Evolutionary conservation across 345 rosid species (phyloP).

Genomic region (Gossypium bickii): DNA sequence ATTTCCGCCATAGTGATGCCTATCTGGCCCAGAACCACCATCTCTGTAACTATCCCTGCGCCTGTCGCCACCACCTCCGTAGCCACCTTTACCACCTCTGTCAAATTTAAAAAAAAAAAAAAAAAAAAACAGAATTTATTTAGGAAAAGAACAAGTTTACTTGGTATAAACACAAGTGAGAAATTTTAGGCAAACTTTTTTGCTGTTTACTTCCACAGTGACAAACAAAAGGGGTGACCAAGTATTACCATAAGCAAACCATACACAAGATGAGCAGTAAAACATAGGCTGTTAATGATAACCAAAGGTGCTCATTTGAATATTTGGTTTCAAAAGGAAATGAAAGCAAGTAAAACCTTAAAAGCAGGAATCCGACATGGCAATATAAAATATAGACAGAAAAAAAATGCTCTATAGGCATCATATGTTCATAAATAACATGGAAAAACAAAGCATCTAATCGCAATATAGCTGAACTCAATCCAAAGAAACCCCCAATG

Average conservation of each 20-base stretch:
- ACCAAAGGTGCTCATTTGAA: neutral
- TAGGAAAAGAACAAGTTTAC: neutral
- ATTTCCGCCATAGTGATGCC: constrained; percentile 80
- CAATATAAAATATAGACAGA: neutral
- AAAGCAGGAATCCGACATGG: neutral
- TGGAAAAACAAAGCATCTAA: neutral
- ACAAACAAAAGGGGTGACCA: neutral
- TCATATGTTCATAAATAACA: neutral
- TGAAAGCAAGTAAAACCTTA: neutral
- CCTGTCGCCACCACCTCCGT: constrained; percentile 84
- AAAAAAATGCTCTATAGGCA: no score
- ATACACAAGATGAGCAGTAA: neutral
- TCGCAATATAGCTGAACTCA: neutral
- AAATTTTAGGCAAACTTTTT: neutral
- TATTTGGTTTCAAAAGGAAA: neutral
- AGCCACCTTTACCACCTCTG: constrained; percentile 84
- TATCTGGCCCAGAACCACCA: constrained; percentile 85
- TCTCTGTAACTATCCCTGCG: constrained; percentile 70
- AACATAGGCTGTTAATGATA: no score
- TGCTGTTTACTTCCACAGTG: neutral
- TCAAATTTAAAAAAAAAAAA: constrained; percentile 17
- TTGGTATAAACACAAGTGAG: neutral
- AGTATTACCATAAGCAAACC: neutral
- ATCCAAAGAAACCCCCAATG: neutral
- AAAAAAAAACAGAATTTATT: neutral